Conservation (phyloP, 164 flowering plant species). For the Brasenia schreberi region DNA sequence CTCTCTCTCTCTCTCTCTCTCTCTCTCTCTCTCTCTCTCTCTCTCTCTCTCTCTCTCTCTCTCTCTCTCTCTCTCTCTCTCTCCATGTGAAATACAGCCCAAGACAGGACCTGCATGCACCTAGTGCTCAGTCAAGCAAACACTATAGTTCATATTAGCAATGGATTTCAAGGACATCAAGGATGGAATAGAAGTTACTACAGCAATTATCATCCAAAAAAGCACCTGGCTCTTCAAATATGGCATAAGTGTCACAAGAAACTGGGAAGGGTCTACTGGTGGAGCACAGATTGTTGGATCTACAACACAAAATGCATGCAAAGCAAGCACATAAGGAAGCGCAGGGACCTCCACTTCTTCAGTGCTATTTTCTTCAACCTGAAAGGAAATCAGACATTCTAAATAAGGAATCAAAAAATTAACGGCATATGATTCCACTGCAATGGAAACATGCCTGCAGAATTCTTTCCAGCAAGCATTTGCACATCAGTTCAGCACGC, state of each 20-base stretch:
- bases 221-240: slow-evolving; percentile 89
- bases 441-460: slow-evolving; percentile 48
- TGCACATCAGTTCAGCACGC: slow-evolving; percentile 97
- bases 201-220: not conserved
- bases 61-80: no score
- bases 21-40: no score
- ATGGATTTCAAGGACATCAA: no score
- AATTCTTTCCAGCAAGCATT: slow-evolving; percentile 79
- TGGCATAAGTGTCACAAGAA: slow-evolving; percentile 90
- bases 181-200: no score
- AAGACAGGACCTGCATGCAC: no score
- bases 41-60: no score
- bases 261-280: slow-evolving; percentile 84
- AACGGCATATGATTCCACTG: not conserved
- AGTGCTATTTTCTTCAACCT: slow-evolving; percentile 66
- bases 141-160: no score
- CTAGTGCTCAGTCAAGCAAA: no score
- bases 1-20: no score
- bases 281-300: slow-evolving; percentile 94
- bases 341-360: slow-evolving; percentile 54
- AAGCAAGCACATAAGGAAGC: slow-evolving; percentile 74
- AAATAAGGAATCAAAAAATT: not conserved
- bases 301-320: slow-evolving; percentile 92
- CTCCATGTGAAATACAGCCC: no score
- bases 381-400: slow-evolving; percentile 2